Conservation (phyloP, 495 filamentous ascomycete species). For the Penicillium herquei region DNA sequence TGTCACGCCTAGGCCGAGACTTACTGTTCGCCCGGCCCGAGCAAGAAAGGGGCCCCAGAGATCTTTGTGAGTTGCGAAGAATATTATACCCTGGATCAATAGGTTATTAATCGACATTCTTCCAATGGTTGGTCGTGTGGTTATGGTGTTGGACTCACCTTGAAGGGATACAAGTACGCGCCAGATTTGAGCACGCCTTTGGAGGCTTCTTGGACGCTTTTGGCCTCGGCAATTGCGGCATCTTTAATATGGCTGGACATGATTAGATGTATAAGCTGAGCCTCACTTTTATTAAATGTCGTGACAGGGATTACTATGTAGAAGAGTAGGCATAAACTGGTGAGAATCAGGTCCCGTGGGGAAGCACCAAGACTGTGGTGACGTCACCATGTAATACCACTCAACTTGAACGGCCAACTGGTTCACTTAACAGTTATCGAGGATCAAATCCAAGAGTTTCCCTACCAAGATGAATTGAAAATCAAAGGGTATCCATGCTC, state of each 20-base stretch:
- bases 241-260: conserved; percentile 47
- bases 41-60: conserved; percentile 67
- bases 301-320: background rate
- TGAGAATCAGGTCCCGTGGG: no score
- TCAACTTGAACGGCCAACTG: no score
- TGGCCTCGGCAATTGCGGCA: conserved; percentile 41
- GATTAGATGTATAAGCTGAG: background rate
- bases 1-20: conserved; percentile 71
- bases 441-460: no score
- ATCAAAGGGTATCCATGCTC: no score
- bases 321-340: no score
- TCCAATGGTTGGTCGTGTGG: background rate
- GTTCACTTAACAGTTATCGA: no score
- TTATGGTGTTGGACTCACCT: conserved; percentile 54
- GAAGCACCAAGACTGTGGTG: no score
- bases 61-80: conserved; percentile 54
- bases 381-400: no score
- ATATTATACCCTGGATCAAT: conserved; percentile 64
- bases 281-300: background rate
- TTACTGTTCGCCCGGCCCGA: conserved; percentile 64
- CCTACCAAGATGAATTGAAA: no score
- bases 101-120: background rate
- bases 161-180: conserved; percentile 84
- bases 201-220: conserved; percentile 43
- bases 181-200: conserved; percentile 65